Conservation (phyloP, 176 grass and related monocot species). For the Saccharum spontaneum region DNA sequence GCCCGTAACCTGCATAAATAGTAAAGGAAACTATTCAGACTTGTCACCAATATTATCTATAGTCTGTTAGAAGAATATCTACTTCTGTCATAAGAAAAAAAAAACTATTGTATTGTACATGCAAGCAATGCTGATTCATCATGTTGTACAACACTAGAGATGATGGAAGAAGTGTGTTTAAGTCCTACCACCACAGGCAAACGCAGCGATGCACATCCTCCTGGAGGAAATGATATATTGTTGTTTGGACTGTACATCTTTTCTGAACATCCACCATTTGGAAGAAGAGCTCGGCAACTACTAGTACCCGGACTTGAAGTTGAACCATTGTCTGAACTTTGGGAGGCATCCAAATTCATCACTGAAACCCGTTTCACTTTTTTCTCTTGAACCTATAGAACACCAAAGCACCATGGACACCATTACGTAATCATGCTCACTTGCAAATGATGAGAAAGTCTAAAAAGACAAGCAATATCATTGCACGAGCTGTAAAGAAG, state of each 20-base stretch:
- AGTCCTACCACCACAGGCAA: constrained; percentile 92
- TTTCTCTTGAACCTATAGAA: constrained; percentile 84
- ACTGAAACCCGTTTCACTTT: constrained; percentile 76
- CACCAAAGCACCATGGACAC: constrained; percentile 22
- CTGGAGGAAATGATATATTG: constrained; percentile 58
- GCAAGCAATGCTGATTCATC: constrained; percentile 12
- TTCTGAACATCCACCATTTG: constrained; percentile 65
- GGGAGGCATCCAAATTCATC: constrained; percentile 67
- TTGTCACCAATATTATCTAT: constrained; percentile 12
- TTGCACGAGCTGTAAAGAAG: neutral
- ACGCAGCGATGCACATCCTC: constrained; percentile 64
- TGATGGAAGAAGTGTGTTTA: constrained; percentile 29
- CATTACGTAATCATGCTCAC: constrained; percentile 4
- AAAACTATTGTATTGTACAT: constrained; percentile 17
- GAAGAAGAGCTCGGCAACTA: constrained; percentile 46
- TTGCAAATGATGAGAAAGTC: neutral
- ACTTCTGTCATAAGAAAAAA: neutral
- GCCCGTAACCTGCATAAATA: constrained; percentile 57
- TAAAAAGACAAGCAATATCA: constrained; percentile 23
- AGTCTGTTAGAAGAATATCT: constrained; percentile 18
- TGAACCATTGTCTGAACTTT: constrained; percentile 39
- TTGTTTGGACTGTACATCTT: constrained; percentile 26
- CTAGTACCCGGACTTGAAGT: constrained; percentile 45
- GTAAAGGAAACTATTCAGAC: constrained; percentile 30
- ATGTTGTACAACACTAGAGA: constrained; percentile 34